Evolutionary conservation across 176 grass and related monocot species (phyloP).

Genomic region (Alloteropsis semialata): DNA sequence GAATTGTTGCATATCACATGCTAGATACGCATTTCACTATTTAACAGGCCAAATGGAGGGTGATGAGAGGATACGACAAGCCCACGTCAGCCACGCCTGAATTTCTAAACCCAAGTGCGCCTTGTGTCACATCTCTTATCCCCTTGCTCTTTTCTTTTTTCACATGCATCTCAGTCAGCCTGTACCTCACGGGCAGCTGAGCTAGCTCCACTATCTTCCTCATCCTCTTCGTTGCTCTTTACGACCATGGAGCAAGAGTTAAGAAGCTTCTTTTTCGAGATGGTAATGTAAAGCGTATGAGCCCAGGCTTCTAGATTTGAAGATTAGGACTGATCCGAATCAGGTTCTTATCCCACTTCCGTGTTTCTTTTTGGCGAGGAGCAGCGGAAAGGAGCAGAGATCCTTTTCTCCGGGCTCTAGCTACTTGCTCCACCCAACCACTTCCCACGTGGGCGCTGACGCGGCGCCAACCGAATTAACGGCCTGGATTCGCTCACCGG

Average conservation of each 20-base stretch:
- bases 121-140: conserved; percentile 35
- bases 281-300: not conserved
- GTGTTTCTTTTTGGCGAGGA: not conserved
- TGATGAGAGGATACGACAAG: conserved; percentile 6
- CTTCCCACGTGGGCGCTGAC: conserved; percentile 1
- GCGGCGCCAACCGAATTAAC: conserved; percentile 25
- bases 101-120: conserved; percentile 11
- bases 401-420: not conserved
- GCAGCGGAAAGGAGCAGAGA: not conserved
- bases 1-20: not conserved
- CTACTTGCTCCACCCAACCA: not conserved
- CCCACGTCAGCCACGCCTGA: conserved; percentile 14
- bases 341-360: not conserved
- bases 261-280: conserved; percentile 21
- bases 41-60: conserved; percentile 3
- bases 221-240: not conserved
- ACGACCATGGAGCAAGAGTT: not conserved
- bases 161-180: not conserved
- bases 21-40: not conserved
- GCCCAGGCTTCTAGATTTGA: not conserved
- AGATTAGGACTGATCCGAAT: conserved; percentile 23
- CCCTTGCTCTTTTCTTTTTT: not conserved
- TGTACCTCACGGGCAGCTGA: not conserved
- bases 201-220: not conserved
- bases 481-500: conserved; percentile 1